Conservation (phyloP, 495 filamentous ascomycete species). For the Penicillium diatomitis region DNA sequence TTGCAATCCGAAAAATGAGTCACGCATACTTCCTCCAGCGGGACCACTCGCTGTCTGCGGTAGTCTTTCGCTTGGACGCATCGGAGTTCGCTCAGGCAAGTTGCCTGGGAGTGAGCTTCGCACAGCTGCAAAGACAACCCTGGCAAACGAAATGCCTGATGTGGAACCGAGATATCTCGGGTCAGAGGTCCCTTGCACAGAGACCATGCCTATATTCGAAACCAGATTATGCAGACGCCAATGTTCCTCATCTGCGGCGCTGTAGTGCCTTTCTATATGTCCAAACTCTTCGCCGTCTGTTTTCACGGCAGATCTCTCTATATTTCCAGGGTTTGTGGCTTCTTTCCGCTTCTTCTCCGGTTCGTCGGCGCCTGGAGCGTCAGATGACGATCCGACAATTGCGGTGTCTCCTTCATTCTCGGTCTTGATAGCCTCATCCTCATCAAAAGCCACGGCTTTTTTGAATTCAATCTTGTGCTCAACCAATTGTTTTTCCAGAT, state of each 20-base stretch:
- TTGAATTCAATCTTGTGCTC: constrained; percentile 64
- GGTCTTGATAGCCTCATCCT: constrained; percentile 35
- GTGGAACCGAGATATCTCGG: constrained; percentile 76
- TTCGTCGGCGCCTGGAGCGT: constrained; percentile 8
- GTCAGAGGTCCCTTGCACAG: constrained; percentile 66
- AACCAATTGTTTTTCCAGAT: constrained; percentile 70
- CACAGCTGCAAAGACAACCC: constrained; percentile 89
- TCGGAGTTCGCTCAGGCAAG: constrained; percentile 48
- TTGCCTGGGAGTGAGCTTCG: constrained; percentile 63
- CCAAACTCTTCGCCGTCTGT: constrained; percentile 15
- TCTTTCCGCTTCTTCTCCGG: constrained; percentile 17
- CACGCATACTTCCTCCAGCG: constrained; percentile 70
- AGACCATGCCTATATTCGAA: constrained; percentile 66
- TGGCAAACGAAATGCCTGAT: constrained; percentile 88
- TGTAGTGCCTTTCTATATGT: constrained; percentile 15
- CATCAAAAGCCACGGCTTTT: constrained; percentile 69
- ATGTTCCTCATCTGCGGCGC: constrained; percentile 42
- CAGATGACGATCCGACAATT: constrained; percentile 9
- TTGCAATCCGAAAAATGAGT: constrained; percentile 91
- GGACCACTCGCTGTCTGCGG: constrained; percentile 36
- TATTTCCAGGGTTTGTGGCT: constrained; percentile 18
- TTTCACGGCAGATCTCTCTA: constrained; percentile 23
- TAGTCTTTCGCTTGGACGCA: constrained; percentile 38
- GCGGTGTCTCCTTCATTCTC: constrained; percentile 25
- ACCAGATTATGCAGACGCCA: constrained; percentile 65